Evolutionary conservation across 2,329 filamentous ascomycete genomes (phyloP).

Genomic region (Neofusicoccum kwambonambiense): DNA sequence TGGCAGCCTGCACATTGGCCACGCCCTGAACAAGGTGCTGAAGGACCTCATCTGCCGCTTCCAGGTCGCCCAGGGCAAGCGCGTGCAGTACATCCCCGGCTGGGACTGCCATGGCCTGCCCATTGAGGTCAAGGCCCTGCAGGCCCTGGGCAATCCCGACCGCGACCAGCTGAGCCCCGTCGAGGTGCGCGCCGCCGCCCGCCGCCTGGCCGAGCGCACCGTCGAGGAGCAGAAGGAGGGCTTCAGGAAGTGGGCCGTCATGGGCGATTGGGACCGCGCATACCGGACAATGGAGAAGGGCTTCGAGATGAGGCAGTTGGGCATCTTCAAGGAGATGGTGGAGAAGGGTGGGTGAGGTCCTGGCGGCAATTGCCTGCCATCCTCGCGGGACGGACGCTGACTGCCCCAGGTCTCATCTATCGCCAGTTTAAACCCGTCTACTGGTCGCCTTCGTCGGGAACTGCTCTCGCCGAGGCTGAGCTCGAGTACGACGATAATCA

Average conservation of each 20-base stretch:
- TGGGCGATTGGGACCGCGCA: slow-evolving; percentile 74
- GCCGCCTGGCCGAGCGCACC: slow-evolving; percentile 65
- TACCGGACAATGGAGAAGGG: slow-evolving; percentile 77
- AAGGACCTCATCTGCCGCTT: slow-evolving; percentile 90
- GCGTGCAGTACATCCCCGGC: slow-evolving; percentile 80
- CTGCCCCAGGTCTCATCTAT: slow-evolving; percentile 64
- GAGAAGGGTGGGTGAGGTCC: slow-evolving; percentile 50
- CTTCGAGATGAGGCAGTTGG: slow-evolving; percentile 73
- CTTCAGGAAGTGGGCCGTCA: slow-evolving; percentile 72
- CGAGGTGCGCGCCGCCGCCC: slow-evolving; percentile 63
- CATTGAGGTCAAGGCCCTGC: slow-evolving; percentile 93
- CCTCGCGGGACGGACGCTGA: background rate
- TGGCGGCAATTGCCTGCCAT: background rate
- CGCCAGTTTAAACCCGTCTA: slow-evolving; percentile 79
- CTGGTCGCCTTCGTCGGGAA: slow-evolving; percentile 78
- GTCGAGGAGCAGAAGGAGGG: slow-evolving; percentile 70
- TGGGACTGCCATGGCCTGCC: slow-evolving; percentile 98
- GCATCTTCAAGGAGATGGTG: slow-evolving; percentile 73
- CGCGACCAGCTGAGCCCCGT: slow-evolving; percentile 44
- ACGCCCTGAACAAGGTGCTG: slow-evolving; percentile 93
- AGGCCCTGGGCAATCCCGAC: slow-evolving; percentile 42
- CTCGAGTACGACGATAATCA: slow-evolving; percentile 79
- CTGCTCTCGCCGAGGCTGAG: slow-evolving; percentile 80
- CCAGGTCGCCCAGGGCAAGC: slow-evolving; percentile 73
- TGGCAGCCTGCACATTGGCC: slow-evolving; percentile 84